Evolutionary conservation across 257 asterid species (phyloP), one percentile per base, ranked within the genome.

Genomic region (Fraxinus pennsylvanica): DNA sequence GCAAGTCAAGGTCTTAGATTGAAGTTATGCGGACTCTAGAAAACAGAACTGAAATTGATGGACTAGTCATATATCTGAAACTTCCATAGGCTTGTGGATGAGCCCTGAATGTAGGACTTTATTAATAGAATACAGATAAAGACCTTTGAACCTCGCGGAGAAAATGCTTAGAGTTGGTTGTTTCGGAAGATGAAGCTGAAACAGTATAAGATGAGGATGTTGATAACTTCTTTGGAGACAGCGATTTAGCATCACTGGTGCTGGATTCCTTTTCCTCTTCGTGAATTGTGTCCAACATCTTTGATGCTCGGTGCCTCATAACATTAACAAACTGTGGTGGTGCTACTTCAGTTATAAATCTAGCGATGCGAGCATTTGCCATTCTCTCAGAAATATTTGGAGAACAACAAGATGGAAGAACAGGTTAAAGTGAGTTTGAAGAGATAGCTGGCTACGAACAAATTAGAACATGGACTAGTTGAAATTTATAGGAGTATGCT

Each of bases 281-380:
- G 2, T 87, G 88, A 17, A 90, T 90, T 13, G 96, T 90, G n/a
- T 92, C 97, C 35, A 92, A 78, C 89, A 87, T 86, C 83, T 87
- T 85, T 1, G 91, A 83, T 67, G 89, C 83, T 68, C 88, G 73
- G 17, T 83, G 86, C 81, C 96, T 86, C 86, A 87, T 85, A 5
- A 87, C 85, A 35, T 80, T 84, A 21, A 86, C 85, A 17, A 89
- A 80, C 32, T 87, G 96, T 8, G 96, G 90, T 0, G 97, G 97
- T 9, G 96, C 94, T 12, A 72, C 90, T 45, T 90, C 91, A 0
- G 83, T 87, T 8, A 87, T 82, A 25, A 90, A 89, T 76, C 92
- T 80, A 0, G 88, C 92, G 0, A 90, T 41, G 47, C 94, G 88
- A 33, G 75, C 87, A 80, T 79, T 92, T 30, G 91, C 88, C 94